Evolutionary conservation across 2,329 filamentous ascomycete species (phyloP), one percentile per base, ranked within the genome.

Genomic region (Phialophora tarda): DNA sequence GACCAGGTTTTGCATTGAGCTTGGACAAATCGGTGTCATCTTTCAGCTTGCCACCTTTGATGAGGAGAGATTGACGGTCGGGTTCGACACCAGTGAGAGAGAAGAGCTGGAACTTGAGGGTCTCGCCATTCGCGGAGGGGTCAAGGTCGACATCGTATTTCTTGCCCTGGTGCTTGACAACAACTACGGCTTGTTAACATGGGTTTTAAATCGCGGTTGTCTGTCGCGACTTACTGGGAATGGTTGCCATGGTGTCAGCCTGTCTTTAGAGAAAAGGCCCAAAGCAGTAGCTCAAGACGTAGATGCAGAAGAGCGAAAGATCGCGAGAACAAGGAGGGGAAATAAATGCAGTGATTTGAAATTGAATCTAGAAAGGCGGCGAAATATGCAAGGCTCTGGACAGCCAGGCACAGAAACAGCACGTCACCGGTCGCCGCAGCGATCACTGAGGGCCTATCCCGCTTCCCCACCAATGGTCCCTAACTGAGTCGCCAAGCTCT

Each of bases 41-140:
- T 80, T 97, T 99, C 73, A 99, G 88, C 79, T 96, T 92, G 70
- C 92, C 91, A 71, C 93, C 93, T 81, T 97, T 97, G 79, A 97
- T 88, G 64, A 99, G 82, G 73, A 99, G 91, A 82, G 98, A 98
- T 80, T 99, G 96, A 69, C 94, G 90, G 69, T 96, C 92, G 71
- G 95, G 95, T 77, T 98, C 95, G 76, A 99, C 95, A 68, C 92
- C 93, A 55, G 95, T 99, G 63, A 99, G 84, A 69, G 93, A 97
- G 82, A 90, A 99, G 65, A 99, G 87, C 79, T 98, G 95, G 75
- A 91, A 92, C 79, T 98, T 99, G 83, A 99, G 92, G 64, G 91
- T 91, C 79, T 97, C 93, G 79, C 95, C 95, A 69, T 88, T 92
- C 54, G 91, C 89, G 28, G 86, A 84, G 51, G 91, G 85, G 77